These are phyloP conservation scores for Aspergillus hortae DNA, from an alignment of 2,329 filamentous ascomycete genomes.

Conservation along the genomic window DNA sequence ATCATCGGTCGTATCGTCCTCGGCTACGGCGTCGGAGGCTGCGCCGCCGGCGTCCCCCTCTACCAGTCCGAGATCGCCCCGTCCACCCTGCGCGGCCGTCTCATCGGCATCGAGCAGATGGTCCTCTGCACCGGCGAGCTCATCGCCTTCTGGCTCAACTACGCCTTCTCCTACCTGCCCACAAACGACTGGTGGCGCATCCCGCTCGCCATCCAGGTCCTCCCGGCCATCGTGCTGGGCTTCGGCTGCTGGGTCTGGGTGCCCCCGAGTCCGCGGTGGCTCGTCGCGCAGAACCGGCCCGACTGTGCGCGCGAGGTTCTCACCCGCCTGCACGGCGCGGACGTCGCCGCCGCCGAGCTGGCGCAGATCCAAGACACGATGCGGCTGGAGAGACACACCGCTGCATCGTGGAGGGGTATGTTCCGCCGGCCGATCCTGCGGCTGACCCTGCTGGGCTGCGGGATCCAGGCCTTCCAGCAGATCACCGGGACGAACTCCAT, in stretches of 20 bases:
- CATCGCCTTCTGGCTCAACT: slow-evolving; percentile 18
- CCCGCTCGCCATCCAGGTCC: slow-evolving; percentile 15
- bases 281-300: slow-evolving; percentile 16
- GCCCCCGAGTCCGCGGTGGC: slow-evolving; percentile 18
- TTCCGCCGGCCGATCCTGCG: slow-evolving; percentile 2
- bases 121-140: slow-evolving; percentile 16
- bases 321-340: slow-evolving; percentile 15
- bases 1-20: slow-evolving; percentile 16
- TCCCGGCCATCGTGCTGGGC: slow-evolving; percentile 15
- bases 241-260: slow-evolving; percentile 10
- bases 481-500: slow-evolving; percentile 19
- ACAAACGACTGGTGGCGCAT: slow-evolving; percentile 18
- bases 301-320: slow-evolving; percentile 18
- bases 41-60: slow-evolving; percentile 15
- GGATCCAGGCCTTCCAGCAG: slow-evolving; percentile 17
- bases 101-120: slow-evolving; percentile 13
- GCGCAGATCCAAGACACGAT: slow-evolving; percentile 13
- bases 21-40: slow-evolving; percentile 12
- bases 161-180: slow-evolving; percentile 13
- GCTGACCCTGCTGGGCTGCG: slow-evolving; percentile 16
- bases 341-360: slow-evolving; percentile 15
- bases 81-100: slow-evolving; percentile 14
- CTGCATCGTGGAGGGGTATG: slow-evolving; percentile 4
- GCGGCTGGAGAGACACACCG: slow-evolving; percentile 1
- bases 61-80: slow-evolving; percentile 20